phyloP scores from a whole-genome alignment of 768 basidiomycete species.

The Tulasnella sp. region DNA sequence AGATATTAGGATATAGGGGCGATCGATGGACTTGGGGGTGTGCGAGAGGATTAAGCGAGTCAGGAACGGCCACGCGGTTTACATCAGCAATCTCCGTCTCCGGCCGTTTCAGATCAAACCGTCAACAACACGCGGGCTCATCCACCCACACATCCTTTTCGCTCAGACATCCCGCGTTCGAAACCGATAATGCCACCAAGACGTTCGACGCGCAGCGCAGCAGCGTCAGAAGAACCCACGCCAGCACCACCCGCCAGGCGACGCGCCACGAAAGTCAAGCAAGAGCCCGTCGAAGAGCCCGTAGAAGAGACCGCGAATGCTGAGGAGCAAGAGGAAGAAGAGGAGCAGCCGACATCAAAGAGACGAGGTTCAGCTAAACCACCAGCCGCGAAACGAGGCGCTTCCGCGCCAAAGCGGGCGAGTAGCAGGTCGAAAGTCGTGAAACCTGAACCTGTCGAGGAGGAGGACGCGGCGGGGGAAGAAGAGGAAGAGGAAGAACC shows the following conservation, averaged over 20 bases:
- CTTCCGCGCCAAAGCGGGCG: not conserved
- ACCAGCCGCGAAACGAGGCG: not conserved
- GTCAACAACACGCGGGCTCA: conserved; percentile 10
- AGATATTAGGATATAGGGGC: conserved; percentile 9
- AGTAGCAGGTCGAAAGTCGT: not conserved
- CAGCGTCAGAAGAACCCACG: not conserved
- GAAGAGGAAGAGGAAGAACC: conserved; percentile 3
- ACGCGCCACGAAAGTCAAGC: not conserved
- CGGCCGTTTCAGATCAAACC: conserved; percentile 16
- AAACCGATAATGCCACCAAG: conserved; percentile 17
- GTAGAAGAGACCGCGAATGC: conserved; percentile 2
- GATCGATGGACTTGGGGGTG: not conserved
- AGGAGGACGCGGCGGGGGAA: not conserved
- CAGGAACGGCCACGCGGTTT: not conserved
- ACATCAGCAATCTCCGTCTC: not conserved
- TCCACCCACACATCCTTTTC: conserved; percentile 5
- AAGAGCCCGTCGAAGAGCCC: conserved; percentile 10
- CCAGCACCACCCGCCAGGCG: conserved; percentile 11
- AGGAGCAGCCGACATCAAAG: not conserved
- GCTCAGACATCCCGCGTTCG: conserved; percentile 13
- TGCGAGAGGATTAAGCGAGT: not conserved
- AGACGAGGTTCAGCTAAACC: not conserved
- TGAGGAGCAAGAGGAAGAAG: conserved; percentile 19
- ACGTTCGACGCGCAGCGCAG: conserved; percentile 16
- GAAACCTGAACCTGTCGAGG: not conserved